Evolutionary conservation across 129 eudicot genomes (phyloP), one percentile per base, ranked within the genome.

Genomic region (Centella asiatica): DNA sequence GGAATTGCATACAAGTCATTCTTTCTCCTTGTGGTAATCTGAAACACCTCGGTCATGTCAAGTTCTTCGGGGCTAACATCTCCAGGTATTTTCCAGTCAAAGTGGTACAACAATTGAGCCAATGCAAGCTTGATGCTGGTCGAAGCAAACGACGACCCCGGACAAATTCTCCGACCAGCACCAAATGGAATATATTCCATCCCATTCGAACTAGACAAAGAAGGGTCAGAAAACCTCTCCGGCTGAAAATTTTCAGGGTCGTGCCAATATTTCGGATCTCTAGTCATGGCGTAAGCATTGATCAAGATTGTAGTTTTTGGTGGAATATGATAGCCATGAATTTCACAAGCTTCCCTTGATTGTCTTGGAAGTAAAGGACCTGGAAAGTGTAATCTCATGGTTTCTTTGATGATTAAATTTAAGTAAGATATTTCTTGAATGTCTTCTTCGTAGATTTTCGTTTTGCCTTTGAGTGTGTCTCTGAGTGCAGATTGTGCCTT

Each of bases 121-220:
- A 56, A 25, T 32, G 62, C 62, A 19, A 56, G 62, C 62, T 32
- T 17, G 32, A 56, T 56, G 26, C 25, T 56, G 4, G 25, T 56
- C 32, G 9, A 12, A 7, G 26, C 62, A 56, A 56, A 56, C 2
- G 10, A 31, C 18, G 42, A 42, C 2, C 62, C 62, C 1, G 62
- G 62, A 56, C 62, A 56, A 15, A 29, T 56, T 14, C 62, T 56
- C 18, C 42, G 31, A n/a, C 62, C 62, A 17, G 62, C 62, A 29
- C 62, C 44, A 22, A 56, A 56, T 15, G 62, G 62, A 14, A 56
- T 56, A 31, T 56, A 56, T 56, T 56, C 62, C 62, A 56, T 56
- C 17, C 62, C 42, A 2, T 25, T 52, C 14, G 18, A 28, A 2
- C 10, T 39, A 2, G 9, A 4, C 1, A 10, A 5, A 39, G 14